Conservation (phyloP, 1,284 basidiomycete genomes). For the Grifola frondosa region DNA sequence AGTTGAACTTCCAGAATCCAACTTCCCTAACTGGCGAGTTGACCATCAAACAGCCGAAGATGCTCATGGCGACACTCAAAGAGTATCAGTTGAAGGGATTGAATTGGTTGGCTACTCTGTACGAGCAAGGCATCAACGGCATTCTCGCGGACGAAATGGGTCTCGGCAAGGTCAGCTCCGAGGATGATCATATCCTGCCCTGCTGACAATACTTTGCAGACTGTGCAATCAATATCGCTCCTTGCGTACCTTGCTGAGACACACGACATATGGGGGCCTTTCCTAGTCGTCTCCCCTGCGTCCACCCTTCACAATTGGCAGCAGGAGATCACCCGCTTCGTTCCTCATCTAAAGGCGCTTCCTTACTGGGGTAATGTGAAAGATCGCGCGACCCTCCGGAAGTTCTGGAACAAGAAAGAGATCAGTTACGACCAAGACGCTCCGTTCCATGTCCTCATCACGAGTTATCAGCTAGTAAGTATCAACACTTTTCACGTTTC, state of each 20-base stretch:
- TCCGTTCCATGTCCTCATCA: constrained; percentile 96
- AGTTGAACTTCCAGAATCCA: constrained; percentile 99
- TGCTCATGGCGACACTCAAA: constrained; percentile 96
- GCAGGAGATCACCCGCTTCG: constrained; percentile 95
- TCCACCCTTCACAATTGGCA: constrained; percentile 99
- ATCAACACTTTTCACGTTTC: neutral
- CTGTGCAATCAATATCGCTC: constrained; percentile 97
- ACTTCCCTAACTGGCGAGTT: constrained; percentile 88
- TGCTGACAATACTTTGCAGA: constrained; percentile 47
- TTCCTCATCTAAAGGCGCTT: constrained; percentile 90
- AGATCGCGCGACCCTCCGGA: constrained; percentile 91
- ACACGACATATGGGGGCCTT: constrained; percentile 99
- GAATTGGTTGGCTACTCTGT: constrained; percentile 97
- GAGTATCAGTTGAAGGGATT: constrained; percentile 99
- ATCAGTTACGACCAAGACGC: constrained; percentile 95
- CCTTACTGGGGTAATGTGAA: constrained; percentile 99
- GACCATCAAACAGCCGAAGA: constrained; percentile 89
- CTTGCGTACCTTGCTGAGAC: constrained; percentile 96
- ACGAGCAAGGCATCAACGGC: constrained; percentile 99
- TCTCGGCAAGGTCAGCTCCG: constrained; percentile 74
- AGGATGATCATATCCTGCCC: neutral
- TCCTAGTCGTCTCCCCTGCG: constrained; percentile 98
- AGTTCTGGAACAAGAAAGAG: constrained; percentile 99
- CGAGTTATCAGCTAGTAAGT: constrained; percentile 92
- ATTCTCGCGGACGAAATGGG: constrained; percentile 99